Evolutionary conservation across 805 yeast species (phyloP).

Genomic region (Saturnispora quitensis): DNA sequence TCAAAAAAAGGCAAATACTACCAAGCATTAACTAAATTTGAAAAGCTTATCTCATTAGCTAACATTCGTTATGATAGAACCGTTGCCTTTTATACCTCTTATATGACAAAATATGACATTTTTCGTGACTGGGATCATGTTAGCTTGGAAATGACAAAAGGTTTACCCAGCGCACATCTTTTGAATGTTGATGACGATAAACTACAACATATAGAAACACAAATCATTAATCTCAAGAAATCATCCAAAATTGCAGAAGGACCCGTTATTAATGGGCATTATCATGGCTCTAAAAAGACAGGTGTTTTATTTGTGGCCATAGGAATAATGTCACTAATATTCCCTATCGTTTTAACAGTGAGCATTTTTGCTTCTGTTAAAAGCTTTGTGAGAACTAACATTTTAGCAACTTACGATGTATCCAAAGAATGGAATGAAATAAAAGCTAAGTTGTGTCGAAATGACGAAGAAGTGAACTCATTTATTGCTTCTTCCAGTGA

Average conservation of each 20-base stretch:
- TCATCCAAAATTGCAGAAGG: conserved; percentile 15
- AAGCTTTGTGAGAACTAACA: conserved; percentile 16
- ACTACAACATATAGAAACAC: conserved; percentile 26
- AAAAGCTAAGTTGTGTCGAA: not conserved
- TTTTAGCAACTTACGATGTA: conserved; percentile 10
- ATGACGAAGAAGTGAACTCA: not conserved
- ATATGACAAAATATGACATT: conserved; percentile 64
- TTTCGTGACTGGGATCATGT: conserved; percentile 46
- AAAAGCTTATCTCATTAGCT: conserved; percentile 53
- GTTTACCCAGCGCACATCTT: conserved; percentile 32
- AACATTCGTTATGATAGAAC: conserved; percentile 77
- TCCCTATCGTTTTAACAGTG: conserved; percentile 20
- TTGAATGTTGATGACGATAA: conserved; percentile 27
- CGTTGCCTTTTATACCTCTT: conserved; percentile 81
- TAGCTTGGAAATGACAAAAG: conserved; percentile 39
- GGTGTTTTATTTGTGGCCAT: conserved; percentile 1
- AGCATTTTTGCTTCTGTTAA: conserved; percentile 21
- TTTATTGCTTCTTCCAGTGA: not conserved
- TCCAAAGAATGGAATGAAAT: conserved; percentile 8
- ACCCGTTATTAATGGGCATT: conserved; percentile 1
- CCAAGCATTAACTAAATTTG: conserved; percentile 49
- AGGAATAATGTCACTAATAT: conserved; percentile 11
- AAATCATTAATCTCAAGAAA: conserved; percentile 41
- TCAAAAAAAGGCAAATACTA: conserved; percentile 41
- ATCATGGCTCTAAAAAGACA: not conserved